Evolutionary conservation across 306 rosid genomes (phyloP).

Genomic region (Lathyrus oleraceus): DNA sequence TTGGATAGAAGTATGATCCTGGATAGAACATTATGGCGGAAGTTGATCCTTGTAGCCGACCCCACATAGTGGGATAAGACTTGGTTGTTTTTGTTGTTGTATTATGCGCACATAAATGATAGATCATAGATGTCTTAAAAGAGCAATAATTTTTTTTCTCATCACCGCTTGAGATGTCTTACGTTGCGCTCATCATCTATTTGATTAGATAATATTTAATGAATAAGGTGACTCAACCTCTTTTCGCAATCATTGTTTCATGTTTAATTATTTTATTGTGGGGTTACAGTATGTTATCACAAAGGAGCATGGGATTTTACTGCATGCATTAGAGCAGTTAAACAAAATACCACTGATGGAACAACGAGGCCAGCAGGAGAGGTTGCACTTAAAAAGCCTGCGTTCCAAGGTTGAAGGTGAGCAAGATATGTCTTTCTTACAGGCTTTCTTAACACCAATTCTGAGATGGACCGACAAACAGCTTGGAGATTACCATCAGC

Average conservation of each 20-base stretch:
- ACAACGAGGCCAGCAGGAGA: slow-evolving; percentile 93
- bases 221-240: slow-evolving; percentile 3
- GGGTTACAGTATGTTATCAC: slow-evolving; percentile 79
- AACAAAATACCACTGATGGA: slow-evolving; percentile 93
- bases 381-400: slow-evolving; percentile 80
- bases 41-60: too few species aligned
- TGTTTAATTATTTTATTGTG: slow-evolving; percentile 29
- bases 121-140: not conserved
- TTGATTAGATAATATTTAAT: slow-evolving; percentile 21
- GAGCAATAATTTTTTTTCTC: not conserved
- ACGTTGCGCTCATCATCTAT: not conserved
- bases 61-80: too few species aligned
- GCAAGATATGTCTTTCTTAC: slow-evolving; percentile 73
- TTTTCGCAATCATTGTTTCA: slow-evolving; percentile 5
- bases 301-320: slow-evolving; percentile 74
- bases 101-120: not conserved
- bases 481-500: slow-evolving; percentile 91
- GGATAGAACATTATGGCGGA: too few species aligned
- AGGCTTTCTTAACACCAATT: slow-evolving; percentile 79
- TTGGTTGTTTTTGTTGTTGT: too few species aligned
- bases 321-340: slow-evolving; percentile 87
- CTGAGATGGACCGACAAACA: slow-evolving; percentile 87
- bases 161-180: not conserved
- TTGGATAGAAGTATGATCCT: too few species aligned
- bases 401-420: slow-evolving; percentile 66